Percentiles rank a stretch among this genome's conserved stretches.
These are phyloP conservation scores for Acacia crassicarpa DNA, from an alignment of 306 rosid species.

Conservation along the genomic window DNA sequence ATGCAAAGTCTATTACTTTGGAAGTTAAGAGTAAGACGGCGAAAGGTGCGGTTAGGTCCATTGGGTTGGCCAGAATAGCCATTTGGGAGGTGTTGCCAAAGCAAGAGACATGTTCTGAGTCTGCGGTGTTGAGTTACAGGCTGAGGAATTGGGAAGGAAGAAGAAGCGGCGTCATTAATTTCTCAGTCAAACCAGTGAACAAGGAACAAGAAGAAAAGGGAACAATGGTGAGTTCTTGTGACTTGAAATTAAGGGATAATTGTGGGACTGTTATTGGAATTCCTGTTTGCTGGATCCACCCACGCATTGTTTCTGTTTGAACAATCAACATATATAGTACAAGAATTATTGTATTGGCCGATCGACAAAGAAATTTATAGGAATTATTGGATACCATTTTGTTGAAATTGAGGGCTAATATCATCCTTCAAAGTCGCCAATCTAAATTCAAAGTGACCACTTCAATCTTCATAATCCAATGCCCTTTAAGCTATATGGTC, in stretches of 20 bases:
- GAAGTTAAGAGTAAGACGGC: conserved; percentile 43
- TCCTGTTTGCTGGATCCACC: conserved; percentile 26
- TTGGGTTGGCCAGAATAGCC: conserved; percentile 44
- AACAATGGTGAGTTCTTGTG: neutral
- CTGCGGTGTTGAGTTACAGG: conserved; percentile 56
- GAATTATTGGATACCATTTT: too few species aligned
- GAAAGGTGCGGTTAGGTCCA: neutral
- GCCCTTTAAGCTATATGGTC: neutral
- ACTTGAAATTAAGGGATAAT: too few species aligned
- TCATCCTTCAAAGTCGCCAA: too few species aligned
- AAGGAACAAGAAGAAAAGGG: neutral
- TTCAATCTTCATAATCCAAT: too few species aligned
- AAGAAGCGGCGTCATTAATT: conserved; percentile 51
- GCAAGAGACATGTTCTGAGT: conserved; percentile 23
- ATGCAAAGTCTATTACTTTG: conserved; percentile 30
- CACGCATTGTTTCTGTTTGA: neutral
- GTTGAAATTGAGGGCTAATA: neutral
- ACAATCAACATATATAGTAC: neutral
- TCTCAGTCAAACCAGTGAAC: conserved; percentile 38
- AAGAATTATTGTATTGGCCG: neutral
- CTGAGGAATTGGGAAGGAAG: conserved; percentile 45
- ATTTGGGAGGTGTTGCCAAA: conserved; percentile 34
- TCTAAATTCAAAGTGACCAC: too few species aligned
- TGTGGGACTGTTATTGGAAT: neutral
- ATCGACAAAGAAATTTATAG: too few species aligned